Percentiles rank a stretch among this genome's conserved stretches.
Evolutionary conservation across 495 filamentous ascomycete species (phyloP).

Genomic region (Bryoglossum gracile): DNA sequence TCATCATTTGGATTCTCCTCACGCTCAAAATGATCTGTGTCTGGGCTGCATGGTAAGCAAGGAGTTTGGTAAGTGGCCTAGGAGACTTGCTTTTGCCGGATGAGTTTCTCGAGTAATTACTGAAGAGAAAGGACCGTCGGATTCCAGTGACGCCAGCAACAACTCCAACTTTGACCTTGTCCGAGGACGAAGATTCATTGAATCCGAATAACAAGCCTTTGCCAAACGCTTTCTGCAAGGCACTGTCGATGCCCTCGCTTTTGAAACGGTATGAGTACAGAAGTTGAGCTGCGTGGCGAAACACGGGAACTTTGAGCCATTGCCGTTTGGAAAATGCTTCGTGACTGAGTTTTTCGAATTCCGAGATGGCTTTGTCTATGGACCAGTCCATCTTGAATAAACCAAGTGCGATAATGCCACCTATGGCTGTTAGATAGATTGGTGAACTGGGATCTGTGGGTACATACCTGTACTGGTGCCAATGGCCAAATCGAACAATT

Average conservation of each 20-base stretch:
- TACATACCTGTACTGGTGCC: conserved; percentile 41
- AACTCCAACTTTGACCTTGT: too few relatives aligned
- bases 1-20: conserved; percentile 32
- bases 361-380: conserved; percentile 33
- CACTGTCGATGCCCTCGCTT: conserved; percentile 32
- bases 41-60: too few relatives aligned
- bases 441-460: too few relatives aligned
- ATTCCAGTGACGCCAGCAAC: too few relatives aligned
- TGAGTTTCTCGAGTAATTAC: too few relatives aligned
- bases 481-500: conserved; percentile 45
- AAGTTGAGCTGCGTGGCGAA: too few relatives aligned
- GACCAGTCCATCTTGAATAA: conserved; percentile 43
- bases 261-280: too few relatives aligned
- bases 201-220: conserved; percentile 35
- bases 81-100: too few relatives aligned
- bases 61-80: too few relatives aligned
- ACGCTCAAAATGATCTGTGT: conserved; percentile 35
- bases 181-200: too few relatives aligned
- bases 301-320: conserved; percentile 30
- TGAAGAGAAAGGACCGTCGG: too few relatives aligned
- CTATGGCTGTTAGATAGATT: too few relatives aligned
- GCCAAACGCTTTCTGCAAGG: conserved; percentile 26
- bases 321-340: conserved; percentile 38
- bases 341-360: conserved; percentile 36
- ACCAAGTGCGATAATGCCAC: conserved; percentile 50